Evolutionary conservation across 164 flowering plant genomes (phyloP).

Genomic region (Chloranthus sessilifolius): DNA sequence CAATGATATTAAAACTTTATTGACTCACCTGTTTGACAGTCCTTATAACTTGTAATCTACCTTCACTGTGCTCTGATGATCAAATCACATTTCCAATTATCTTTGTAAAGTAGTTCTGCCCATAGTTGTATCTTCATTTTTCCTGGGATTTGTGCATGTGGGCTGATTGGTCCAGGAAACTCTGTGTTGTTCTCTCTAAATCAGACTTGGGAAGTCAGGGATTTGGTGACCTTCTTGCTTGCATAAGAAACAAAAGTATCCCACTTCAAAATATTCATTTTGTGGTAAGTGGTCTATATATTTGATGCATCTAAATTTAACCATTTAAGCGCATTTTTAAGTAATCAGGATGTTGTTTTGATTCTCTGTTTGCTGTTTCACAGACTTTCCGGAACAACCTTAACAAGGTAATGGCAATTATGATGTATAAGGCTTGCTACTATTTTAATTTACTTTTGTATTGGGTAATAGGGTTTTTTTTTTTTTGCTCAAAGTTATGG

Average conservation of each 20-base stretch:
- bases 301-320: too few species aligned
- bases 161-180: conserved; percentile 20
- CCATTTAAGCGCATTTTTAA: too few species aligned
- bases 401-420: conserved; percentile 80
- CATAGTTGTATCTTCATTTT: not conserved
- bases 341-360: too few species aligned
- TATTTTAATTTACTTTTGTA: not conserved
- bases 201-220: conserved; percentile 85
- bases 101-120: not conserved
- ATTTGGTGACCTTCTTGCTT: conserved; percentile 86
- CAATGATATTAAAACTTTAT: too few species aligned
- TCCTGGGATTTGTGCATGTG: conserved; percentile 9
- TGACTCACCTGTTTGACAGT: too few species aligned
- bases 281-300: conserved; percentile 56
- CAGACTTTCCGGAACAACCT: conserved; percentile 98
- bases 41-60: too few species aligned
- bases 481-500: too few species aligned
- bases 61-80: too few species aligned
- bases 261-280: conserved; percentile 95
- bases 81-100: too few species aligned
- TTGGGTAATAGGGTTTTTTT: not conserved
- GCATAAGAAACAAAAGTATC: conserved; percentile 72
- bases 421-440: not conserved
- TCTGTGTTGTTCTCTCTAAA: conserved; percentile 16
- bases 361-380: conserved; percentile 5